phyloP scores from a whole-genome alignment of 163 green algal genomes.

The Scenedesmus sp. region DNA sequence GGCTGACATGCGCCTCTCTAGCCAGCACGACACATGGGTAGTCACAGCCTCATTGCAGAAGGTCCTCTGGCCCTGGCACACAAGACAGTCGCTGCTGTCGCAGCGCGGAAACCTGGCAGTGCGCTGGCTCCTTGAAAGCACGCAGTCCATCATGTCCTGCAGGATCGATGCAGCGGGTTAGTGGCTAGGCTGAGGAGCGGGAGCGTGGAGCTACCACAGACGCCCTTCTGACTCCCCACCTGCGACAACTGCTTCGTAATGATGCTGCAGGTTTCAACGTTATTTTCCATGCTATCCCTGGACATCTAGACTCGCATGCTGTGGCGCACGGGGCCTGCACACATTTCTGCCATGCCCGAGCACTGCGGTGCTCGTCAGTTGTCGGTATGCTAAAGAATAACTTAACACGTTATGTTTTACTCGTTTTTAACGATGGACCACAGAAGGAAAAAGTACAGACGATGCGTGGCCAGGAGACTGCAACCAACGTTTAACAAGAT shows the following conservation, averaged over 20 bases:
- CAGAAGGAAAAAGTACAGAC: not conserved
- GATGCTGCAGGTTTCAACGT: not conserved
- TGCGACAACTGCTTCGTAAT: conserved; percentile 36
- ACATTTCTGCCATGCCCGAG: not conserved
- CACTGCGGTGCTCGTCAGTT: not conserved
- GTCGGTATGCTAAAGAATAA: not conserved
- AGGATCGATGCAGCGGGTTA: not conserved
- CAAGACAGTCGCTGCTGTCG: conserved; percentile 70
- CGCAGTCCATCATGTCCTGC: conserved; percentile 39
- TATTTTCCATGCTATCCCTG: not conserved
- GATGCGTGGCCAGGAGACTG: not conserved
- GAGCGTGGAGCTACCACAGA: not conserved
- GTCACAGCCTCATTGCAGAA: conserved; percentile 57
- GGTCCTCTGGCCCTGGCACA: conserved; percentile 62
- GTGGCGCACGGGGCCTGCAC: not conserved
- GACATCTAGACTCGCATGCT: not conserved
- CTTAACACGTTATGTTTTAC: not conserved
- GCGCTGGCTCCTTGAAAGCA: not conserved
- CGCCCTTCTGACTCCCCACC: conserved; percentile 3
- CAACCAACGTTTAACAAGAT: not conserved
- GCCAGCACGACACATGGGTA: conserved; percentile 46
- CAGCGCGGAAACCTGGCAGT: conserved; percentile 48
- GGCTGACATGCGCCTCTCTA: conserved; percentile 46
- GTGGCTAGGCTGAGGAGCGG: not conserved
- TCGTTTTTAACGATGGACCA: not conserved